These are phyloP conservation scores for Metschnikowia kunwiensis DNA, from an alignment of 805 yeast genomes.

Conservation along the genomic window DNA sequence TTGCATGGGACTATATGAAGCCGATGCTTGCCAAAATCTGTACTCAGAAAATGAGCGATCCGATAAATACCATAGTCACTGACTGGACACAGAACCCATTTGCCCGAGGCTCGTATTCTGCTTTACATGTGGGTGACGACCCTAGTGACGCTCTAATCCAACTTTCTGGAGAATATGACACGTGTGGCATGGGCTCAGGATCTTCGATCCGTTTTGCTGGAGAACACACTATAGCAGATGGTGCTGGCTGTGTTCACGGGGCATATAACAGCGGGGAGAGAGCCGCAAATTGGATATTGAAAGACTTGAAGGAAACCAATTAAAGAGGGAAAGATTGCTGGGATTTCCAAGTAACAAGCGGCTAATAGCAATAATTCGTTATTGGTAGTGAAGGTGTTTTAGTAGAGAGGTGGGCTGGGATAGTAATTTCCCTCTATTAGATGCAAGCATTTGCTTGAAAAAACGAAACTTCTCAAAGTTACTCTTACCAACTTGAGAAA, in stretches of 20 bases:
- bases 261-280: slow-evolving; percentile 77
- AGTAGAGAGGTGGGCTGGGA: too few species aligned
- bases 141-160: slow-evolving; percentile 61
- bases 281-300: slow-evolving; percentile 42
- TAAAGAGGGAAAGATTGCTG: not conserved
- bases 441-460: too few species aligned
- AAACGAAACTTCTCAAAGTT: too few species aligned
- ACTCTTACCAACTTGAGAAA: too few species aligned
- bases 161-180: slow-evolving; percentile 44
- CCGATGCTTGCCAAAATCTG: slow-evolving; percentile 45
- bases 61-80: slow-evolving; percentile 44
- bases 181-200: slow-evolving; percentile 44
- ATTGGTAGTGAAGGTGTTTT: too few species aligned
- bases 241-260: slow-evolving; percentile 90
- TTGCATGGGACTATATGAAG: slow-evolving; percentile 55
- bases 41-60: slow-evolving; percentile 18
- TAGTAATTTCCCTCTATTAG: too few species aligned
- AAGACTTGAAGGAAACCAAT: not conserved
- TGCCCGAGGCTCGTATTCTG: slow-evolving; percentile 79
- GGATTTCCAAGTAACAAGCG: too few species aligned
- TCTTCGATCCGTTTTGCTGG: slow-evolving; percentile 76
- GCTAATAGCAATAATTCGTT: too few species aligned
- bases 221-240: slow-evolving; percentile 82
- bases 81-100: slow-evolving; percentile 81
- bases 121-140: slow-evolving; percentile 65